Percentiles rank a stretch among this genome's conserved stretches.
These are phyloP conservation scores for Aspergillus heteromorphus DNA, from an alignment of 495 filamentous ascomycete genomes.

Conservation along the genomic window DNA sequence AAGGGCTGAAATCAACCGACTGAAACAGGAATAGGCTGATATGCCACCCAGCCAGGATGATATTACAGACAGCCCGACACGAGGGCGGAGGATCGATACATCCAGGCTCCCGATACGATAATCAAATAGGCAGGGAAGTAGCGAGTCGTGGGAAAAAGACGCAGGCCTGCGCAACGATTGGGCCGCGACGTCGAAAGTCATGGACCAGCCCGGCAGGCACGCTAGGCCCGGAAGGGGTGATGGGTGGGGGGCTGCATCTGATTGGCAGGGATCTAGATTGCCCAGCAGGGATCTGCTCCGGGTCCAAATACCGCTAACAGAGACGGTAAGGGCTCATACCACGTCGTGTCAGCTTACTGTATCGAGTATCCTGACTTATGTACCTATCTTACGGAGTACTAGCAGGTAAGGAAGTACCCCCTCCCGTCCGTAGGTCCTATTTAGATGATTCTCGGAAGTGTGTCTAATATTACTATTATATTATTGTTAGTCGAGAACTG, in stretches of 20 bases:
- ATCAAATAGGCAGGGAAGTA: constrained; percentile 7
- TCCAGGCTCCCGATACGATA: too few species aligned
- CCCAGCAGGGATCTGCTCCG: constrained; percentile 16
- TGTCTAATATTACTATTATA: too few species aligned
- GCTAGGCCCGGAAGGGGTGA: constrained; percentile 7
- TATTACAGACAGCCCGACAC: constrained; percentile 1
- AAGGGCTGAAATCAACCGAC: constrained; percentile 11
- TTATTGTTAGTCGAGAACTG: too few species aligned
- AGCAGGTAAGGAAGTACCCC: too few species aligned
- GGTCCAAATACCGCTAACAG: constrained; percentile 12
- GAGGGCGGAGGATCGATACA: constrained; percentile 5
- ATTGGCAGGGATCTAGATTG: constrained; percentile 17
- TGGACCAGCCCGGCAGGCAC: constrained; percentile 8
- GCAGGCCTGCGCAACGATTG: constrained; percentile 8
- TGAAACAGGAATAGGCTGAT: neutral
- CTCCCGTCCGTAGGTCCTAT: too few species aligned
- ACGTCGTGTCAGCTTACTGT: constrained; percentile 15
- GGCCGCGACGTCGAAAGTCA: constrained; percentile 6
- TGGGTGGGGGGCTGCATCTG: constrained; percentile 12
- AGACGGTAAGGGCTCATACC: constrained; percentile 12
- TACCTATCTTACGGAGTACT: too few species aligned
- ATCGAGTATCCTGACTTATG: too few species aligned
- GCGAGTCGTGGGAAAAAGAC: neutral
- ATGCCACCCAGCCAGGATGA: neutral
- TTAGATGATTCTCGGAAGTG: too few species aligned